Evolutionary conservation across 2,329 filamentous ascomycete genomes (phyloP).

Genomic region (Pseudopyrenochaeta lycopersici): DNA sequence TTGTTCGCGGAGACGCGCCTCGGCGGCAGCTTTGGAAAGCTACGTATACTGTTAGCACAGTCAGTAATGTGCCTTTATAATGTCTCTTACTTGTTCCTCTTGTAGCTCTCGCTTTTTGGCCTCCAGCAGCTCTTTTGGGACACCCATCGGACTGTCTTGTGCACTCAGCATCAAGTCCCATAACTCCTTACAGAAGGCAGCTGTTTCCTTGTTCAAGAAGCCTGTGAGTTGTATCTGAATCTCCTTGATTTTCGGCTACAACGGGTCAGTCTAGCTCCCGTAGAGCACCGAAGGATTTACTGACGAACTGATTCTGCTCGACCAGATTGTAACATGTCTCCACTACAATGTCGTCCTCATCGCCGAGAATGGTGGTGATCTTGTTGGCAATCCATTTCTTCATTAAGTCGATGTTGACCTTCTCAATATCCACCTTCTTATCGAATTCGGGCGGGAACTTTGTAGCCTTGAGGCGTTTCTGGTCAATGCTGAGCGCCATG

Average conservation of each 20-base stretch:
- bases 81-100: constrained; percentile 80
- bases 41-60: constrained; percentile 61
- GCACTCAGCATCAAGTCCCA: constrained; percentile 93
- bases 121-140: constrained; percentile 92
- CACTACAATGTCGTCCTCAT: constrained; percentile 94
- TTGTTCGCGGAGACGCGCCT: constrained; percentile 74
- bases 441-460: constrained; percentile 95
- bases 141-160: constrained; percentile 85
- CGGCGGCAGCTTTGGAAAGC: constrained; percentile 81
- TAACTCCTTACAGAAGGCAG: constrained; percentile 88
- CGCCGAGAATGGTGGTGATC: constrained; percentile 87
- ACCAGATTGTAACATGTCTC: constrained; percentile 77
- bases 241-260: constrained; percentile 91
- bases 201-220: constrained; percentile 92
- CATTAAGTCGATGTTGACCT: constrained; percentile 97
- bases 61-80: not conserved
- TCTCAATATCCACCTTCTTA: constrained; percentile 95
- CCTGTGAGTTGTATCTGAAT: constrained; percentile 94
- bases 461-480: constrained; percentile 87
- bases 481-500: constrained; percentile 87
- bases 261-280: constrained; percentile 17
- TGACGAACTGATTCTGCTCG: constrained; percentile 79
- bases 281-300: constrained; percentile 46
- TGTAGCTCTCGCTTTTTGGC: constrained; percentile 95
- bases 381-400: constrained; percentile 97